A percentile compares a stretch with the other conserved stretches of the same genome.
These are phyloP conservation scores for Inonotus obliquus DNA, from an alignment of 1,284 basidiomycete genomes.

Conservation along the genomic window DNA sequence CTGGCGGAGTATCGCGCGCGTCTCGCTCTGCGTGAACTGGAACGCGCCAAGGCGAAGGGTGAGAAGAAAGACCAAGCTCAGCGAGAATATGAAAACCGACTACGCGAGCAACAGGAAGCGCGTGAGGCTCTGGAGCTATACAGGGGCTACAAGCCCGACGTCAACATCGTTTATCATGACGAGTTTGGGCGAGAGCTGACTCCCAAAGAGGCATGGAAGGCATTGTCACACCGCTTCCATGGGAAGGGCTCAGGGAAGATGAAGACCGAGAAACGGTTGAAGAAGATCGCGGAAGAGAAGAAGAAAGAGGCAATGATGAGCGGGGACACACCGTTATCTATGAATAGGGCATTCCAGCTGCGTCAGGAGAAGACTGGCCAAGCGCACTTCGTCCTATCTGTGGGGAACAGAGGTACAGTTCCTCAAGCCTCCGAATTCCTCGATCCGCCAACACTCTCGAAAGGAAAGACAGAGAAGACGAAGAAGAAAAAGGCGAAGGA, in stretches of 20 bases:
- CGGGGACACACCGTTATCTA: conserved; percentile 89
- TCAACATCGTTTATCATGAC: conserved; percentile 96
- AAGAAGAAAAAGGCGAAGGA: conserved; percentile 64
- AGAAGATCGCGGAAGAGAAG: conserved; percentile 92
- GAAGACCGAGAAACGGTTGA: conserved; percentile 91
- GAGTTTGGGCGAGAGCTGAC: conserved; percentile 90
- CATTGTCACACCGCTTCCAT: conserved; percentile 92
- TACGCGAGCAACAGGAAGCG: conserved; percentile 89
- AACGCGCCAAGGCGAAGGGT: conserved; percentile 69
- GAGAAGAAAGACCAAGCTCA: conserved; percentile 91
- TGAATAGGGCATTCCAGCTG: conserved; percentile 86
- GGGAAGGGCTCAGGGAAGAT: conserved; percentile 91
- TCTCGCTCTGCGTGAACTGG: conserved; percentile 75
- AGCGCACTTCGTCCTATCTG: conserved; percentile 90
- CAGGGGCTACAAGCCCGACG: conserved; percentile 94
- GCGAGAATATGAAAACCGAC: conserved; percentile 90
- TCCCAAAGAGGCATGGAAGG: conserved; percentile 97
- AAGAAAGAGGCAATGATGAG: conserved; percentile 89
- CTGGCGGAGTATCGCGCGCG: conserved; percentile 78
- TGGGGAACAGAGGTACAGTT: conserved; percentile 88
- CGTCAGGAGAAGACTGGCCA: conserved; percentile 90
- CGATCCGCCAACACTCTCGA: conserved; percentile 67
- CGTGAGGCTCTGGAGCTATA: conserved; percentile 79
- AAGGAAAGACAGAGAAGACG: conserved; percentile 72
- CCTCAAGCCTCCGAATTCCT: conserved; percentile 75